These are phyloP conservation scores for Cnidoscolus chayamansa DNA, from an alignment of 441 rosid genomes.

Conservation along the genomic window DNA sequence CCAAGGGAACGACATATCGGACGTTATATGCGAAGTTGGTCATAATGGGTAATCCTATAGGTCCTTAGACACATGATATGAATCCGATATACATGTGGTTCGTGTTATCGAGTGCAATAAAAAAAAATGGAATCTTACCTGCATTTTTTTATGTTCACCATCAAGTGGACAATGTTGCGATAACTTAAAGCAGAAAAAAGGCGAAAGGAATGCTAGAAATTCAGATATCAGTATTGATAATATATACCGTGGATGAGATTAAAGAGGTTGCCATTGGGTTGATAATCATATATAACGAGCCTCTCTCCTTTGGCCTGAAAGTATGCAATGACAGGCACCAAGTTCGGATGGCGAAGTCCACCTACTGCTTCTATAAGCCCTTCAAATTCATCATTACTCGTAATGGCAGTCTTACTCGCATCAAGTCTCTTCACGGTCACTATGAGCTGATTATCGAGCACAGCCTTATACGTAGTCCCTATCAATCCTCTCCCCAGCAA, in stretches of 20 bases:
- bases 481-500: slow-evolving; percentile 72
- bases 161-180: neutral
- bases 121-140: neutral
- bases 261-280: slow-evolving; percentile 86
- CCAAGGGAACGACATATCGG: neutral
- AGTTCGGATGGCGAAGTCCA: slow-evolving; percentile 71
- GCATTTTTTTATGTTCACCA: neutral
- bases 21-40: neutral
- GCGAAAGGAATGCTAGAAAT: neutral
- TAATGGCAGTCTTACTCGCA: slow-evolving; percentile 52
- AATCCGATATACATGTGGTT: slow-evolving; percentile 1
- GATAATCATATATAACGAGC: slow-evolving; percentile 71
- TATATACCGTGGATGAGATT: slow-evolving; percentile 70
- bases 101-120: neutral
- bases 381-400: slow-evolving; percentile 57
- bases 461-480: slow-evolving; percentile 87
- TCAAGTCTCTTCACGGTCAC: slow-evolving; percentile 87
- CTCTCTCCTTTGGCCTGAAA: slow-evolving; percentile 80
- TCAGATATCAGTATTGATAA: neutral
- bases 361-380: slow-evolving; percentile 84
- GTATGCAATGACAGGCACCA: slow-evolving; percentile 72
- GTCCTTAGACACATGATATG: neutral
- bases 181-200: neutral
- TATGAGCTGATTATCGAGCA: slow-evolving; percentile 71
- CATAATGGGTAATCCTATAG: neutral